Evolutionary conservation across 148 eudicot species (phyloP).

Genomic region (Rhododendron henanense): DNA sequence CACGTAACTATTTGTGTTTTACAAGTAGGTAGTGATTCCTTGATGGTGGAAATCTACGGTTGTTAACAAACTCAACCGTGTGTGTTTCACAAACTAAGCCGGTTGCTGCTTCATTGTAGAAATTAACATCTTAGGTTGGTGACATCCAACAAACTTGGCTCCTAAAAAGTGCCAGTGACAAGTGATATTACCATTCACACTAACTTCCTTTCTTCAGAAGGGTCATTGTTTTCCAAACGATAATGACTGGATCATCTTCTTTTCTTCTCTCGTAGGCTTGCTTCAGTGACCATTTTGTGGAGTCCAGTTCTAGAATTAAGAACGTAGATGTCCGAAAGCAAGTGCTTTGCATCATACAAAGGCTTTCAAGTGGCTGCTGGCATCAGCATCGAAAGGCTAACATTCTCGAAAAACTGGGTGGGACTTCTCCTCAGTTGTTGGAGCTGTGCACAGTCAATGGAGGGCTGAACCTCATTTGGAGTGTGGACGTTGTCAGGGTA

Average conservation of each 20-base stretch:
- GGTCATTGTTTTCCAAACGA: background rate
- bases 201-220: background rate
- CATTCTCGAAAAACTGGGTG: background rate
- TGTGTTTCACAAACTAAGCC: background rate
- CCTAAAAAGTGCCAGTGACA: background rate
- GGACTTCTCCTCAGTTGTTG: background rate
- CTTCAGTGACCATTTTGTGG: background rate
- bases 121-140: background rate
- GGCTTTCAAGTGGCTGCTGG: background rate
- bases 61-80: background rate
- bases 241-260: background rate
- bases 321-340: background rate
- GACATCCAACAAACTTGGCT: background rate
- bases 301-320: background rate
- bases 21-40: background rate
- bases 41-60: background rate
- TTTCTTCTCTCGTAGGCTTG: background rate
- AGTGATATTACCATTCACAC: background rate
- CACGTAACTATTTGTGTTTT: background rate
- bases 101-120: background rate
- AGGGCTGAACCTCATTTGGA: background rate
- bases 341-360: background rate
- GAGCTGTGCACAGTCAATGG: background rate
- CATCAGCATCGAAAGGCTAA: background rate
- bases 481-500: constrained; percentile 22